These are phyloP conservation scores for Boletus huronensis DNA, from an alignment of 768 basidiomycete genomes.

Conservation along the genomic window DNA sequence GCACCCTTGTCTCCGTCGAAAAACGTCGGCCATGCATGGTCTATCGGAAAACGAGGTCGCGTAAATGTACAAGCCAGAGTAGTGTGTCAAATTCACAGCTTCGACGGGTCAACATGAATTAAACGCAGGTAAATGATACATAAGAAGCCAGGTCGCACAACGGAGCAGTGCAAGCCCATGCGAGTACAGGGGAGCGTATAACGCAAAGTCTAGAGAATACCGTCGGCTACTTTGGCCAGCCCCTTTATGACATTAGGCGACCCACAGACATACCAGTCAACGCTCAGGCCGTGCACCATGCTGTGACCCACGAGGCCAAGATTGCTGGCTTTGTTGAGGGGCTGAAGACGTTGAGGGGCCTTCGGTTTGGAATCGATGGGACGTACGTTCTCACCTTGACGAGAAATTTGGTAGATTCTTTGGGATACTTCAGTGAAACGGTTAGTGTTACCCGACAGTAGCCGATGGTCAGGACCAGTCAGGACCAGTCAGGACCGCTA, in stretches of 20 bases:
- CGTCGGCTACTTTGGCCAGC: background rate
- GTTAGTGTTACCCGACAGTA: too few species aligned
- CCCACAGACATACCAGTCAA: background rate
- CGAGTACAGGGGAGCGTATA: background rate
- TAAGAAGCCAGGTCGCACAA: background rate
- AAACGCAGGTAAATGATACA: background rate
- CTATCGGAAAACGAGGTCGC: background rate
- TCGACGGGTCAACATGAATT: background rate
- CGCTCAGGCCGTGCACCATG: background rate
- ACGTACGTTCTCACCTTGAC: constrained; percentile 39
- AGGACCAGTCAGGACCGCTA: too few species aligned
- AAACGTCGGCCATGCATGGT: background rate
- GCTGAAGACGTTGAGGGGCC: background rate
- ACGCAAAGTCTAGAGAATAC: background rate
- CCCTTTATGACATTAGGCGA: background rate
- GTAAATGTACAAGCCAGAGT: constrained; percentile 9
- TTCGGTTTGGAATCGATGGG: constrained; percentile 2
- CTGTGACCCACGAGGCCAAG: background rate
- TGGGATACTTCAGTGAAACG: too few species aligned
- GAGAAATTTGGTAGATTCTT: constrained; percentile 57
- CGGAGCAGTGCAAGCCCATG: background rate
- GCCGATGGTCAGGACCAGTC: too few species aligned
- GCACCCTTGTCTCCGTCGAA: background rate
- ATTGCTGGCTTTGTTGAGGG: background rate
- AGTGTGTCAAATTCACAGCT: constrained; percentile 3